Base-by-base conservation (phyloP, 495 filamentous ascomycete species). In the Evernia prunastri region DNA sequence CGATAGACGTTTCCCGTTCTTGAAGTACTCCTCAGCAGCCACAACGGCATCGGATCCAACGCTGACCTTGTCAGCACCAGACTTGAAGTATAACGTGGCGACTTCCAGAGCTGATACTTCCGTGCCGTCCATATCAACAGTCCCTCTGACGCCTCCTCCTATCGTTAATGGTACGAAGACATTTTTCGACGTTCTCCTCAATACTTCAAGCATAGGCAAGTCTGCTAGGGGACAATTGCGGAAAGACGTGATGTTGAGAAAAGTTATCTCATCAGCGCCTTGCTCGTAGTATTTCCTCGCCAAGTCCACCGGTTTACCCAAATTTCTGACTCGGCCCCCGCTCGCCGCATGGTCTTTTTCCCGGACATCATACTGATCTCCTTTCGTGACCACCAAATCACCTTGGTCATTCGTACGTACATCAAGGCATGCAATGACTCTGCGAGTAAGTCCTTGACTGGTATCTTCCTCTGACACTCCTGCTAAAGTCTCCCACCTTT, bases 281-380 rank as follows among this genome's bases (percentile, higher is more conserved):
- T 96, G 90, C 70, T 95, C 89, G 78, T 96, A 98, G 76, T 98
- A 98, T 72, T 85, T 87, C 76, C 83, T 84, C 25, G 94, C 94
- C 84, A 97, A 89, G 56, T 96, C 90, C 23, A 98, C 92, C 0
- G 94, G 94, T 76, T 98, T 97, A 66, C 94, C 94, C 0, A 98
- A 77, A 72, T 97, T 98, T 61, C 94, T 83, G 39, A 98, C 94
- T 60, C 86, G 81, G 27, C 91, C 86, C 58, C 81, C 84, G n/a
- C 77, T 75, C 12, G 79, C 71, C 25, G 75, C 71, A 15, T 74
- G 78, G 60, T 73, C 79, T 75, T 96, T 96, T 71, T 97, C 94
- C n/a, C 94, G 88, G n/a, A 98, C 94, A 70, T 98, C 94, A 76
- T 98, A 98, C 71, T 97, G 94, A 72, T 98, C 94, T 12, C 94